Evolutionary conservation across 129 eudicot species (phyloP), one percentile per base, ranked within the genome.

Genomic region (Chrysanthemum lavandulifolium): DNA sequence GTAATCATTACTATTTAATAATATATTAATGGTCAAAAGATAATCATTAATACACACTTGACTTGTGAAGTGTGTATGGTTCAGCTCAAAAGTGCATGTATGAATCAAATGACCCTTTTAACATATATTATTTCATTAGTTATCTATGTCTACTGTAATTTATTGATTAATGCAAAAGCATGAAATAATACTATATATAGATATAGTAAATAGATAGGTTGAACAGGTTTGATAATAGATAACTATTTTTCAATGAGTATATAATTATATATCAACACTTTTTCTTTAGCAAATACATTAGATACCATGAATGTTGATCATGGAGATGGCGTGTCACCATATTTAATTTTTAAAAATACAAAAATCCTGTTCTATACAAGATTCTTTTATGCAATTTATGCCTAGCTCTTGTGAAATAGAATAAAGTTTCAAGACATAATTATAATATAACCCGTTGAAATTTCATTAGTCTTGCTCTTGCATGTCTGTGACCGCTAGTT

Each of bases 401-500:
- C 27, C 13, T n/a, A 68, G 60, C 6, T 23, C 18, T 18, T 68
- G 61, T 53, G 3, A 50, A 23, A 50, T 45, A 49, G 52, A 49
- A 21, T 23, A 49, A 50, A 51, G 3, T 68, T 31, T 31, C 21
- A 4, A 3, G 36, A 31, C 0, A 31, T 31, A 31, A 31, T 31
- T 31, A 52, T 25, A 3, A 50, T 4, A 53, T 52, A 69, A 29
- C 14, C 51, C 25, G 74, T 69, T 73, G 67, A 62, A 36, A 75
- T 63, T 75, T 66, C 54, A 25, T 6, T 60, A 23, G 73, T 66
- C 58, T 11, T 66, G 72, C 79, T 66, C 58, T 11, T 66, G 72
- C 79, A 66, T 75, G 73, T 75, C 48, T 13, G 58, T 15, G 67
- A 65, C 59, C 19, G 66, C 73, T 54, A 55, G 81, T 63, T 78